These are phyloP conservation scores for Verbascum thapsus DNA, from an alignment of 257 asterid species.

Conservation along the genomic window DNA sequence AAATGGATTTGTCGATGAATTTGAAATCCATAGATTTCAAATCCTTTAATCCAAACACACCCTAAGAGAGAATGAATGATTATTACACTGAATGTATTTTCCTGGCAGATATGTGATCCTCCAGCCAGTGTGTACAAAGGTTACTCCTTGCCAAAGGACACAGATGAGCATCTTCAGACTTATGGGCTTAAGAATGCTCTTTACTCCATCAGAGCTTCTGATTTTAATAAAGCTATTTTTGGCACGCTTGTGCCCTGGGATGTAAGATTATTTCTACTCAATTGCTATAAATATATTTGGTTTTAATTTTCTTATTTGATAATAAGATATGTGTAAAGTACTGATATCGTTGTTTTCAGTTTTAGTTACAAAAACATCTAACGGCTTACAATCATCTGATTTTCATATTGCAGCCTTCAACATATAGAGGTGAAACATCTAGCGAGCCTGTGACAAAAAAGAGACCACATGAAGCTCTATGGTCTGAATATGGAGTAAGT, in stretches of 20 bases:
- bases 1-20: no score
- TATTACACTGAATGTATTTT: no score
- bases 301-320: constrained; percentile 4
- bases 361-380: constrained; percentile 2
- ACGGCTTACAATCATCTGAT: constrained; percentile 32
- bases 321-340: constrained; percentile 3
- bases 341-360: constrained; percentile 11
- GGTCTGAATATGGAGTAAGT: constrained; percentile 75
- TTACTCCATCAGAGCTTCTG: constrained; percentile 79
- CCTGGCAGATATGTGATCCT: constrained; percentile 79
- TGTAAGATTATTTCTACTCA: no score
- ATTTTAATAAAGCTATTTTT: constrained; percentile 71
- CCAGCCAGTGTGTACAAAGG: constrained; percentile 94
- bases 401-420: constrained; percentile 55
- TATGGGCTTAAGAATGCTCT: constrained; percentile 90
- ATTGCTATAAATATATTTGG: no score
- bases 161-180: constrained; percentile 79
- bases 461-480: constrained; percentile 66
- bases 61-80: no score
- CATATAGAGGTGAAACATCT: constrained; percentile 75
- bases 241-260: constrained; percentile 67
- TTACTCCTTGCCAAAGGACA: constrained; percentile 75
- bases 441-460: constrained; percentile 59
- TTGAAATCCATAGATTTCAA: no score
- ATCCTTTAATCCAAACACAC: no score